These are phyloP conservation scores for Raffaelea arxii DNA, from an alignment of 2,329 filamentous ascomycete genomes.

Conservation along the genomic window DNA sequence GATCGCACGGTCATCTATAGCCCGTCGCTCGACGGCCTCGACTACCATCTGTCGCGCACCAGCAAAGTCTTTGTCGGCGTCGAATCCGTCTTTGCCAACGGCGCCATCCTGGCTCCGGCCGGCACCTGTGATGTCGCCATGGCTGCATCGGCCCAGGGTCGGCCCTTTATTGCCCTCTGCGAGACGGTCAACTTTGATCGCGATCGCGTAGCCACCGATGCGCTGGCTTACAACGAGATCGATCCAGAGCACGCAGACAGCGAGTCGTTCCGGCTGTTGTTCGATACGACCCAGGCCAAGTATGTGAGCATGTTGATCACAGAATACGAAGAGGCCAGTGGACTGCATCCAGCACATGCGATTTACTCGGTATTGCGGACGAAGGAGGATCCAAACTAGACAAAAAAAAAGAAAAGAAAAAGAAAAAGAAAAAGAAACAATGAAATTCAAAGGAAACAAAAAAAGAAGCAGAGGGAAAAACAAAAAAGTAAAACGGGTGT, in stretches of 20 bases:
- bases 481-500: too few species aligned
- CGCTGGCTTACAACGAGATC: constrained; percentile 89
- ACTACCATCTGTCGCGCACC: constrained; percentile 55
- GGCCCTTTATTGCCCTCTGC: constrained; percentile 81
- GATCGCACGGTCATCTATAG: constrained; percentile 60
- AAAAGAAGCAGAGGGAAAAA: too few species aligned
- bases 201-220: constrained; percentile 80
- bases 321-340: constrained; percentile 87
- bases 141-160: constrained; percentile 63
- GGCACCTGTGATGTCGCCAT: constrained; percentile 84
- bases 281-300: constrained; percentile 82
- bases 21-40: constrained; percentile 64
- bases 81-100: constrained; percentile 93
- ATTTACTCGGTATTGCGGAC: constrained; percentile 57
- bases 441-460: neutral
- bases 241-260: constrained; percentile 58
- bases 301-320: constrained; percentile 85
- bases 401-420: neutral
- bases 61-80: constrained; percentile 76
- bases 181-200: constrained; percentile 90
- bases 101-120: constrained; percentile 75
- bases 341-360: constrained; percentile 74
- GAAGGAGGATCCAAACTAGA: constrained; percentile 41
- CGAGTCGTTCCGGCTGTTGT: constrained; percentile 58
- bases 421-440: neutral